These are phyloP conservation scores for Yamadazyma epiphylla DNA, from an alignment of 1,139 yeast genomes.

Conservation along the genomic window DNA sequence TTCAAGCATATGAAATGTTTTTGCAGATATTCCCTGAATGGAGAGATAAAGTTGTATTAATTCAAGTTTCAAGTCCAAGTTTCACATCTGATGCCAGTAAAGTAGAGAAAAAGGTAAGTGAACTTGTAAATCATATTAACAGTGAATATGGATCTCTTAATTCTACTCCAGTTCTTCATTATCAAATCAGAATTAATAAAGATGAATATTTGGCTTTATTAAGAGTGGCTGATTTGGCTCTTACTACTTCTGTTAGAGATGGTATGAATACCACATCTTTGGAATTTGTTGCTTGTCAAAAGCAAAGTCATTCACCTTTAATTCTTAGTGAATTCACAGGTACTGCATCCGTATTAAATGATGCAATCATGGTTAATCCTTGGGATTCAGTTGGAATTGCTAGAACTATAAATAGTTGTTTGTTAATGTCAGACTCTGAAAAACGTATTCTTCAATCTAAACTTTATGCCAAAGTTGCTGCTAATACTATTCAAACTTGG, in stretches of 20 bases:
- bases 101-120: conserved; percentile 76
- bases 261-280: conserved; percentile 96
- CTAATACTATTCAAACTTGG: conserved; percentile 82
- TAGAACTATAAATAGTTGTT: conserved; percentile 68
- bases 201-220: conserved; percentile 87
- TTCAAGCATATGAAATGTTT: conserved; percentile 79
- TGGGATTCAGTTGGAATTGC: conserved; percentile 97
- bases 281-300: conserved; percentile 88
- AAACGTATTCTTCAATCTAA: conserved; percentile 43
- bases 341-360: conserved; percentile 73
- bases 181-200: conserved; percentile 82
- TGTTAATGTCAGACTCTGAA: conserved; percentile 44
- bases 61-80: conserved; percentile 88
- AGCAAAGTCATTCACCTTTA: conserved; percentile 66
- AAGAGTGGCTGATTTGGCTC: conserved; percentile 84
- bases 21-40: conserved; percentile 89
- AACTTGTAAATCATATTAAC: conserved; percentile 74
- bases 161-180: conserved; percentile 83
- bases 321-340: conserved; percentile 93
- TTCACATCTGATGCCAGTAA: conserved; percentile 47
- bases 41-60: conserved; percentile 81
- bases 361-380: conserved; percentile 87
- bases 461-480: conserved; percentile 60
- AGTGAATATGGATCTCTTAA: conserved; percentile 78
- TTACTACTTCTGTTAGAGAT: conserved; percentile 88